Evolutionary conservation across 495 filamentous ascomycete species (phyloP).

Genomic region (Lentithecium fluviatile): DNA sequence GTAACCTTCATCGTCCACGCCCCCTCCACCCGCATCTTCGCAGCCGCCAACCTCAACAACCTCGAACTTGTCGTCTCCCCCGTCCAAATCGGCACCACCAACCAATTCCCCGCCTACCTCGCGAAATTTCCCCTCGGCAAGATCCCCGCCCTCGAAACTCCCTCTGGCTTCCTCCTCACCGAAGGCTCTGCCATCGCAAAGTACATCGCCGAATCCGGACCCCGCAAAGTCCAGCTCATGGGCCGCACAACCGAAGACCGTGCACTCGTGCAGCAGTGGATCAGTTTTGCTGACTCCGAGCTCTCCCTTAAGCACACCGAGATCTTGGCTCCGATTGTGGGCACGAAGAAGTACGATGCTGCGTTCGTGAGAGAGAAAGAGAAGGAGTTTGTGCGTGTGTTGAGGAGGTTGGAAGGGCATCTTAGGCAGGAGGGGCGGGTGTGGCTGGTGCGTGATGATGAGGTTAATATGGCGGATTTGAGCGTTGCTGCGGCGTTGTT

Average conservation of each 20-base stretch:
- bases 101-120: slow-evolving; percentile 52
- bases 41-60: slow-evolving; percentile 54
- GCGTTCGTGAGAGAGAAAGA: slow-evolving; percentile 39
- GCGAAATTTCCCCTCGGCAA: slow-evolving; percentile 64
- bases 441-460: slow-evolving; percentile 47
- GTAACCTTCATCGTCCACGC: slow-evolving; percentile 12
- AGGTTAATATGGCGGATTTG: slow-evolving; percentile 57
- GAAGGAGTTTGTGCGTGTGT: slow-evolving; percentile 39
- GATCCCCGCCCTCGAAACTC: slow-evolving; percentile 56
- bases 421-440: slow-evolving; percentile 41
- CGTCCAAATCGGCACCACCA: slow-evolving; percentile 48
- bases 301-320: slow-evolving; percentile 40
- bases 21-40: slow-evolving; percentile 46
- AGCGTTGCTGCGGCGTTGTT: slow-evolving; percentile 47
- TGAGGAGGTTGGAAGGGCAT: slow-evolving; percentile 48
- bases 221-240: slow-evolving; percentile 52
- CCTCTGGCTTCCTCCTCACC: slow-evolving; percentile 53
- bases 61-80: slow-evolving; percentile 46
- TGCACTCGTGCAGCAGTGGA: slow-evolving; percentile 54
- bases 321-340: slow-evolving; percentile 43
- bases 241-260: slow-evolving; percentile 50
- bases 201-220: slow-evolving; percentile 56
- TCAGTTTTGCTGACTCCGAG: slow-evolving; percentile 51
- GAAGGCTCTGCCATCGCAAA: slow-evolving; percentile 58
- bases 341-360: slow-evolving; percentile 42